Evolutionary conservation across 179 eudicot genomes (phyloP), one percentile per base, ranked within the genome.

Genomic region (Corrigiola litoralis): DNA sequence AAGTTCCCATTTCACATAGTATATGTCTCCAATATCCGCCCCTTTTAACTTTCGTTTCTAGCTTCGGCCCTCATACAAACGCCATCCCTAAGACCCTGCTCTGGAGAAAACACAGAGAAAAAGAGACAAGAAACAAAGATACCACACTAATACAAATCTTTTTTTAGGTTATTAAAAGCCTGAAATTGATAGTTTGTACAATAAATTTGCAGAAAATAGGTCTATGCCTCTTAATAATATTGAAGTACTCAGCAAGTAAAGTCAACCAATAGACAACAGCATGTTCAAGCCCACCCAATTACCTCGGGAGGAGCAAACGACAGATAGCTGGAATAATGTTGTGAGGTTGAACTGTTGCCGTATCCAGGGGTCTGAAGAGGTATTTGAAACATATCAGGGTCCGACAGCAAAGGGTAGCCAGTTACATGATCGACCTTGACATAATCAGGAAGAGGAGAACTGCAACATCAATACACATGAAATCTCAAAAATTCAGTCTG

Each of bases 301-400:
- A 90, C 95, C 95, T 90, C 97, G 42, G 97, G 95, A 65, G 97
- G 97, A 72, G 97, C 88, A 72, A 90, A 90, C 18, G 97, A 90
- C 36, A 90, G 88, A 84, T 85, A 88, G 74, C 83, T 84, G 65
- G 66, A 25, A 44, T 74, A 65, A 69, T 71, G 60, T 51, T 74
- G 69, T 29, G 69, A 63, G 12, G 71, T 51, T 32, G 77, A 79
- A 63, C 50, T 28, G 21, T 58, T 68, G 60, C 47, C 58, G 58
- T 11, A 29, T 61, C 90, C 95, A 55, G 90, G 95, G 32, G 90
- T 87, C 66, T 66, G 74, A 61, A 85, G 67, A 20, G 88, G 68
- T 48, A 68, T 24, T 21, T 78, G 62, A 65, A 88, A 81, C 82
- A 73, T 73, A 21, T 49, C 40, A 40, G 97, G 92, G 48, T 90